phyloP scores from a whole-genome alignment of 768 basidiomycete genomes.

The Serendipita indica region DNA sequence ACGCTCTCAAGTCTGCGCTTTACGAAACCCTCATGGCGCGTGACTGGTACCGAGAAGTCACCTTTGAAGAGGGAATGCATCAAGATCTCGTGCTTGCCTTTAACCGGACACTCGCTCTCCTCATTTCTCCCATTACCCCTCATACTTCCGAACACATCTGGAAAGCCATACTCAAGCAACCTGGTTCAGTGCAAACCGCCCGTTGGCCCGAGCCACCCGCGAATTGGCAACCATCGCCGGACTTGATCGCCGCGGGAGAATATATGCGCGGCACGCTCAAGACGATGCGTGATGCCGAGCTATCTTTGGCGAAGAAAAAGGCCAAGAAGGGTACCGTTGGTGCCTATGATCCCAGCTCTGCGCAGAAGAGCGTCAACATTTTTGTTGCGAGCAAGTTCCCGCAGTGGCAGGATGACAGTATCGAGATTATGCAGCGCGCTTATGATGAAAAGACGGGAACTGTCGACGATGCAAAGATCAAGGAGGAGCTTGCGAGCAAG shows the following conservation, averaged over 20 bases:
- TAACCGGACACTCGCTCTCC: slow-evolving; percentile 66
- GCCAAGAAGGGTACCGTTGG: slow-evolving; percentile 43
- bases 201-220: slow-evolving; percentile 54
- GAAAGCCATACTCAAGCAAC: slow-evolving; percentile 54
- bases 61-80: slow-evolving; percentile 78
- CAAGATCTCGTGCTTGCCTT: slow-evolving; percentile 70
- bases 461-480: slow-evolving; percentile 73
- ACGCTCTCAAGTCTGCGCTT: slow-evolving; percentile 87
- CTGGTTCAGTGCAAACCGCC: slow-evolving; percentile 66
- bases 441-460: slow-evolving; percentile 41
- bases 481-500: slow-evolving; percentile 45
- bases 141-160: slow-evolving; percentile 92
- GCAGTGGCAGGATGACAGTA: slow-evolving; percentile 80
- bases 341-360: slow-evolving; percentile 63
- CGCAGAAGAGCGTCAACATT: slow-evolving; percentile 71
- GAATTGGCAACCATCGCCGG: background rate
- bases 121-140: slow-evolving; percentile 77
- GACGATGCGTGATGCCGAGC: slow-evolving; percentile 79
- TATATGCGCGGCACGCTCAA: slow-evolving; percentile 92
- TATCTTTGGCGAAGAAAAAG: slow-evolving; percentile 60
- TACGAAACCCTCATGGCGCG: slow-evolving; percentile 86
- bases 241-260: slow-evolving; percentile 30
- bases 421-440: slow-evolving; percentile 55
- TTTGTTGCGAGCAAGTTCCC: slow-evolving; percentile 87
- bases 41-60: slow-evolving; percentile 94